Evolutionary conservation across 148 eudicot species (phyloP), one percentile per base, ranked within the genome.

Genomic region (Spergularia bocconei): DNA sequence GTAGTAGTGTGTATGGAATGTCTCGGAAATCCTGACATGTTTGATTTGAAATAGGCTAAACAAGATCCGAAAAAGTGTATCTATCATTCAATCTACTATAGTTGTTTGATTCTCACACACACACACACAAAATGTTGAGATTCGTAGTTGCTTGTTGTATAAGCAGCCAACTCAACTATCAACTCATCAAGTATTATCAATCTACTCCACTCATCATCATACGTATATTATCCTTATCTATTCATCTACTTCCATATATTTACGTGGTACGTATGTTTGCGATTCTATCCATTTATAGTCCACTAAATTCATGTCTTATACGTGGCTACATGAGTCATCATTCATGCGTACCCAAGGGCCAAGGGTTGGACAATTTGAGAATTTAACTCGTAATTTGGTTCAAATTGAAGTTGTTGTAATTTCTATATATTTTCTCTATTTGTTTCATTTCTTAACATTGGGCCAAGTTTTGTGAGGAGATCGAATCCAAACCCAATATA

Each of bases 21-120:
- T 81, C 73, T 77, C 83, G 60, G 36, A 77, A 77, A 81, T 81
- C 60, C 83, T 77, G 83, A 81, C 83, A 81, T 77, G 80, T 77
- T 67, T 81, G 38, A 63, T 29, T 65, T 65, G 52, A 67, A 76
- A 72, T 67, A 57, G 61, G 23, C 79, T 75, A 25, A 50, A 71
- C 58, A 71, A 65, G 7, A 67, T 29, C 36, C 36, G 36, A 29
- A 29, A 2, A 29, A 4, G 2, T 67, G 15, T 64, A 69, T 19
- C 60, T 54, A 33, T 65, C 55, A 60, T 61, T 17, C 57, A 62
- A 36, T 21, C 51, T 38, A 69, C 50, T 79, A 23, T 55, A 14
- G 4, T 33, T 29, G 36, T 29, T 29, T 29, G 36, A 29, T 29
- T 29, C 3, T 44, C 48, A 44, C 48, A 44, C 10, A 39, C 6